Base-by-base conservation (phyloP, 352 stramenopile species). In the Globisporangium mamillatum region DNA sequence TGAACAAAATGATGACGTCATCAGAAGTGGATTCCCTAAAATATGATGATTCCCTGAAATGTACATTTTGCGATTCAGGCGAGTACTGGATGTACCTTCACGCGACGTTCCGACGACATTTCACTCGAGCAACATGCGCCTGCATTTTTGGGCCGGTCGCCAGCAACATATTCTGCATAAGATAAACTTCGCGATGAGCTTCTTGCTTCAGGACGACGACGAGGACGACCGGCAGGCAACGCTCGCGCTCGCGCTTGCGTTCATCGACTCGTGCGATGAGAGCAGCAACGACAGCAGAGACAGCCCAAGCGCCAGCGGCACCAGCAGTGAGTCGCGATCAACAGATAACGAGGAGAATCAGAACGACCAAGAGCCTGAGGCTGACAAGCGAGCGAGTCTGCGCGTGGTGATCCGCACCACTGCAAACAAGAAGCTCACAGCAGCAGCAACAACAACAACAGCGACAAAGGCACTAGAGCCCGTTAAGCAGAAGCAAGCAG, bases 251-350 rank as follows among this genome's bases (percentile, higher is more conserved):
- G 58, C 64, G 64, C 55, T 69, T 29, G 55, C 55, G 10, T 46
- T 69, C 58, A 50, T 69, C 29, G 64, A 69, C 29, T 58, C 71
- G 14, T 82, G 70, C 50, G 46, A 73, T n/a, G 68, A 59, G 4
- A 72, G 66, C 27, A 41, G 10, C 59, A 64, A 16, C 59, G 27
- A 18, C 16, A 55, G 58, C 14, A 38, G 25, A 36, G 32, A 38
- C 12, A 38, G 32, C 32, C 4, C 14, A 46, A 46, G 38, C 5
- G 5, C 12, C 12, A 46, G 38, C 12, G 16, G 12, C 12, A 18
- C 38, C 38, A 46, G 22, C 5, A 58, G 52, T 18, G 52, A 58
- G 25, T 3, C 24, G 24, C 52, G 52, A 6, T 32, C 52, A n/a
- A 58, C 24, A 6, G 52, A 58, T 32, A 24, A 58, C 7, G 50